Evolutionary conservation across 768 basidiomycete genomes (phyloP), one percentile per base, ranked within the genome.

Genomic region (Leucocoprinus sp.): DNA sequence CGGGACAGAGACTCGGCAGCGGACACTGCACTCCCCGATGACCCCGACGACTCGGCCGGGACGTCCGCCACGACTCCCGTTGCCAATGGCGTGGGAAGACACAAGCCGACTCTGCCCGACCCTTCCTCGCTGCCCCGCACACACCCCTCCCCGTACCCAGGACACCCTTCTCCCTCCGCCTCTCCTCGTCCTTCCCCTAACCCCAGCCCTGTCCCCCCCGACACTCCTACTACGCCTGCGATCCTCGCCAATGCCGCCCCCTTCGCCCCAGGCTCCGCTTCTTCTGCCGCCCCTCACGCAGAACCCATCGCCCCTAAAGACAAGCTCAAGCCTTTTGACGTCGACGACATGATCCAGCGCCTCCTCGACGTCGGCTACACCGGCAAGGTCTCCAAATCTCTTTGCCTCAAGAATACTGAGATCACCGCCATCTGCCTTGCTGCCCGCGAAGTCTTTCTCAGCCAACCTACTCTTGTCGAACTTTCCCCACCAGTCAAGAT

Each of bases 401-500:
- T 89, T 57, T 93, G 80, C 69, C 74, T 99, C 50, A 99, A 98
- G 75, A 98, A 96, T 61, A 76, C 82, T 19, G 96, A 99, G 69
- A 96, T 98, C 56, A 83, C 84, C 15, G 81, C 87, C 26, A 85
- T 99, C 50, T 99, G 96, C 65, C 79, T 88, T 52, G 91, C 93
- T 24, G 95, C 95, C 22, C 82, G 96, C 40, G 96, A 98, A 53
- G 88, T 98, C 38, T 95, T 98, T 60, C 81, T 99, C 52, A 81
- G 77, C 59, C 96, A 99, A 61, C 96, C 96, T 7, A 97, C 95
- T 3, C 81, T 99, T 54, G 84, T 99, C 59, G 96, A 99, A 64
- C 76, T 99, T 40, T 90, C 87, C 4, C 96, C 96, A 7, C 95
- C 96, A 21, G 96, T 99, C 55, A 99, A 98, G 76, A 97, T 99